phyloP scores from a whole-genome alignment of 2,329 filamentous ascomycete species.

The Neofusicoccum kwambonambiense region DNA sequence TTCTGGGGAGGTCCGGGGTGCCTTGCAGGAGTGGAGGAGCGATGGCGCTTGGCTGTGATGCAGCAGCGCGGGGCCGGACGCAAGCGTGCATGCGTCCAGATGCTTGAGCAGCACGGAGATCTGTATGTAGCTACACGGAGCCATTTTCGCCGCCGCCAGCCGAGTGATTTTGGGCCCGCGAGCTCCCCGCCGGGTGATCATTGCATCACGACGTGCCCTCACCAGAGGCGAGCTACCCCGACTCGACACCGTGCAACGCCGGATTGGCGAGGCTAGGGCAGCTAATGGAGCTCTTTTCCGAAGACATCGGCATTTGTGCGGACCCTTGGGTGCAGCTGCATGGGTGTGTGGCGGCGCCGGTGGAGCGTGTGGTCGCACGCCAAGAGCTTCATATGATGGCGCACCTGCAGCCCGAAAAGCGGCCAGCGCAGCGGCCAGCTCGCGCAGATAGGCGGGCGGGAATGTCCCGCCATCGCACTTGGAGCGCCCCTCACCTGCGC shows the following conservation, averaged over 20 bases:
- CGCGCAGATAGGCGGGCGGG: neutral
- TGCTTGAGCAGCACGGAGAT: neutral
- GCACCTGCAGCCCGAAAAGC: too few species aligned
- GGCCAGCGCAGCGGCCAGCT: neutral
- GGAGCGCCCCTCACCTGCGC: constrained; percentile 2
- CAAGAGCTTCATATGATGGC: neutral
- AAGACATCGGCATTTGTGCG: neutral
- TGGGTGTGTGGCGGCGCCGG: neutral
- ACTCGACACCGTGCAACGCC: neutral
- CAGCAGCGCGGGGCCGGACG: neutral
- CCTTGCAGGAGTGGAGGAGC: constrained; percentile 11
- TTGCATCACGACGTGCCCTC: constrained; percentile 11
- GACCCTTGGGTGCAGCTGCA: neutral
- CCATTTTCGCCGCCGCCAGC: constrained; percentile 1
- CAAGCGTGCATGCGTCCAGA: constrained; percentile 5
- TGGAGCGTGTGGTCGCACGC: neutral
- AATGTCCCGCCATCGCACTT: constrained; percentile 3
- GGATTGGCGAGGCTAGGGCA: neutral
- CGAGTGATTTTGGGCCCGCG: neutral
- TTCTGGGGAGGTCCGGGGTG: constrained; percentile 11
- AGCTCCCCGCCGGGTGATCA: neutral
- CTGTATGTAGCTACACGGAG: neutral
- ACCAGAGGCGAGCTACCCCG: neutral
- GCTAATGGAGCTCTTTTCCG: constrained; percentile 1
- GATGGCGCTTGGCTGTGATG: neutral